Conservation (phyloP, 2,329 filamentous ascomycete genomes). For the Xylariales sp. region DNA sequence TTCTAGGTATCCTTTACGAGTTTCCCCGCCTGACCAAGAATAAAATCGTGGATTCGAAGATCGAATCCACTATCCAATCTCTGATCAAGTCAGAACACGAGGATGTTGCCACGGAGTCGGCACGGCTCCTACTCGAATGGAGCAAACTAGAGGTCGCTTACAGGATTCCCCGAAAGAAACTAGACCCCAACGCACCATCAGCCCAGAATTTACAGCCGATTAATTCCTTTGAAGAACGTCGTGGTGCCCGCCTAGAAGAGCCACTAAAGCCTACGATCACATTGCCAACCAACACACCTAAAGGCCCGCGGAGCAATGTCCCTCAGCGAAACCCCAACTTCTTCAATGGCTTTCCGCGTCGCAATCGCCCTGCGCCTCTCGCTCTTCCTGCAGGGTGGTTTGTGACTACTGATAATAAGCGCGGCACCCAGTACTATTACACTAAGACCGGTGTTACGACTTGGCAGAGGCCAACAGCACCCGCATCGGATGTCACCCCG, state of each 20-base stretch:
- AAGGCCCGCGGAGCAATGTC: conserved; percentile 69
- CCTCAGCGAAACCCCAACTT: conserved; percentile 65
- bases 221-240: conserved; percentile 72
- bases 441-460: conserved; percentile 80
- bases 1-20: conserved; percentile 87
- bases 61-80: conserved; percentile 81
- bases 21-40: conserved; percentile 93
- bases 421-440: conserved; percentile 87
- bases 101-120: conserved; percentile 77
- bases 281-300: conserved; percentile 64
- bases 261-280: conserved; percentile 57
- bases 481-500: conserved; percentile 69
- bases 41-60: conserved; percentile 96
- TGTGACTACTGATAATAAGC: conserved; percentile 74
- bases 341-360: conserved; percentile 64
- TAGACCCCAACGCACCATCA: conserved; percentile 73
- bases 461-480: conserved; percentile 81
- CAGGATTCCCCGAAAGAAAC: conserved; percentile 90
- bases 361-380: conserved; percentile 62
- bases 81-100: conserved; percentile 77
- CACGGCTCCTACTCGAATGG: conserved; percentile 83
- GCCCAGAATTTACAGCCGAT: conserved; percentile 55
- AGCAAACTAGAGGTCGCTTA: conserved; percentile 90
- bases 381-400: conserved; percentile 87
- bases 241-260: conserved; percentile 64